Evolutionary conservation across 768 basidiomycete genomes (phyloP), one percentile per base, ranked within the genome.

Genomic region (Sarcodon aspratus): DNA sequence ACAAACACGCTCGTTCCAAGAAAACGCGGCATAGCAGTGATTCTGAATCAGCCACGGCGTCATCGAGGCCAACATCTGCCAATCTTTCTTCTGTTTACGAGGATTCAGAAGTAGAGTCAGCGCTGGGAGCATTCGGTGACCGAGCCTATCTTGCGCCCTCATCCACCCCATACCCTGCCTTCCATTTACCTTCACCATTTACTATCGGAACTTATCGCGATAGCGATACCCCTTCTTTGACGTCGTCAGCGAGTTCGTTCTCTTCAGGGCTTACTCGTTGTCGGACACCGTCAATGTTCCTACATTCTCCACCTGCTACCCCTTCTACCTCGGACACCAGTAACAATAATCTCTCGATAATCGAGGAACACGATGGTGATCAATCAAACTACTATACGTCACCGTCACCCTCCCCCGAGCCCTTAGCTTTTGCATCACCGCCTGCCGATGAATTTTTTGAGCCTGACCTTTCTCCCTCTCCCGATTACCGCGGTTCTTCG

Each of bases 191-290:
- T 35, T 63, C 60, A 42, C 47, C 54, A 7, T 68, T 61, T 27
- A 60, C 56, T 36, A 59, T 62, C 9, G 56, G 58, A 44, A 57
- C 64, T 18, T 62, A 65, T 37, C 63, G 67, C 48, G 69, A 69
- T 50, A 71, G 69, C 45, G 72, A 74, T 50, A 69, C 68, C n/a
- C 73, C 73, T n/a, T 73, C 75, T 9, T 62, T 77, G 45, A 54
- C 59, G 17, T 57, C 59, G 3, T 60, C 63, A n/a, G 50, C 59
- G 12, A 65, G 56, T 50, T 62, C 65, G 7, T 34, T 61, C 35
- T 55, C 51, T 45, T 52, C 54, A 53, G 50, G 62, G 38, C 50
- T 63, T 36, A 47, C 56, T 51, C 52, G 57, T 35, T 59, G 61
- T 50, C 54, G 59, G n/a, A 36, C 52, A 15, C 51, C 59, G 21